phyloP scores from a whole-genome alignment of 2,329 filamentous ascomycete genomes.

The Colletotrichum sp. region DNA sequence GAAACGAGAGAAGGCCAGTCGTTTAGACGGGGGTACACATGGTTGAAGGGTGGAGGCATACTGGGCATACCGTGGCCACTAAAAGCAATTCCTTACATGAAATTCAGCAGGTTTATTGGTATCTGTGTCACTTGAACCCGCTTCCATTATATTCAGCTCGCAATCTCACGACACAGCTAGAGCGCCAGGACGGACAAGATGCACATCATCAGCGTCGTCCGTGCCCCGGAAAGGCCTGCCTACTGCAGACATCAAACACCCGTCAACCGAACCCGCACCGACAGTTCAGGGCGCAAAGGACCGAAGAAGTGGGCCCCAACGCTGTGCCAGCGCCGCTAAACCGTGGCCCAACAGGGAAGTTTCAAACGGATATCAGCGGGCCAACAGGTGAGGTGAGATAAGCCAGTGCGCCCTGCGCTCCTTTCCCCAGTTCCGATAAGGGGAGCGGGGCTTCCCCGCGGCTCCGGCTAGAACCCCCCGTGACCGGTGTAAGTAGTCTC shows the following conservation, averaged over 20 bases:
- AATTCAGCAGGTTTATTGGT: background rate
- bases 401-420: background rate
- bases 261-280: background rate
- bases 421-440: conserved; percentile 19
- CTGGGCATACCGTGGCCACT: background rate
- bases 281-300: background rate
- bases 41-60: background rate
- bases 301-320: background rate
- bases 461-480: conserved; percentile 1
- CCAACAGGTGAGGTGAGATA: conserved; percentile 4
- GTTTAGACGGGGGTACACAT: background rate
- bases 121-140: background rate
- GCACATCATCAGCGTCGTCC: background rate
- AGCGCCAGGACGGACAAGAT: background rate
- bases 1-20: conserved; percentile 37
- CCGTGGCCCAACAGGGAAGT: conserved; percentile 4
- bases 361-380: conserved; percentile 22
- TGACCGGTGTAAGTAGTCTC: conserved; percentile 14
- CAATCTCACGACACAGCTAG: background rate
- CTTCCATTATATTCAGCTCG: background rate
- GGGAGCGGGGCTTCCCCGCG: conserved; percentile 20
- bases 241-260: background rate
- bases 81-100: background rate
- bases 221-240: background rate
- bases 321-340: background rate